phyloP scores from a whole-genome alignment of 2,329 filamentous ascomycete genomes.

The Botrytis pseudocinerea region DNA sequence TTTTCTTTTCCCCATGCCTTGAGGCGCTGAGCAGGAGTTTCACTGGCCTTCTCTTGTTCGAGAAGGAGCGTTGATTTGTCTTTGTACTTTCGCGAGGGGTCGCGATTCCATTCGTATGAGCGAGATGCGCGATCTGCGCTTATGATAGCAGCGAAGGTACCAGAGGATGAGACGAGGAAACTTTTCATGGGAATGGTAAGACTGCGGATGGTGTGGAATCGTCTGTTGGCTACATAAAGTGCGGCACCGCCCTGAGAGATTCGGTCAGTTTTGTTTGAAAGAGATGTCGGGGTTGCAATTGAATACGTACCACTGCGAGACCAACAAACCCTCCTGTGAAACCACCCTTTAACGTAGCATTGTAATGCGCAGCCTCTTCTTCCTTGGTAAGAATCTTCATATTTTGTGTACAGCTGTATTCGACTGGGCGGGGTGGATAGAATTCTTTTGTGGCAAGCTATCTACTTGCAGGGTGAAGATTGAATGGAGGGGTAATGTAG shows the following conservation, averaged over 20 bases:
- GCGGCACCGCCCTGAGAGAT: constrained; percentile 48
- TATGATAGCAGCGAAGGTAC: constrained; percentile 86
- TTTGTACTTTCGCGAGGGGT: constrained; percentile 41
- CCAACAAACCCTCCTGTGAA: constrained; percentile 70
- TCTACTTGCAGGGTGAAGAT: background rate
- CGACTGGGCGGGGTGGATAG: background rate
- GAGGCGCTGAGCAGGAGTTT: constrained; percentile 59
- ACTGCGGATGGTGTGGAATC: constrained; percentile 75
- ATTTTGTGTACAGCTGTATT: constrained; percentile 8
- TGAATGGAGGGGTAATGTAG: background rate
- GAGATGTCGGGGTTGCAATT: background rate
- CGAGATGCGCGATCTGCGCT: constrained; percentile 76
- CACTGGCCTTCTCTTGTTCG: constrained; percentile 33
- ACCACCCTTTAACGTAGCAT: constrained; percentile 77
- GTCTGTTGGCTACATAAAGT: constrained; percentile 62
- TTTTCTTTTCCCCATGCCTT: constrained; percentile 71
- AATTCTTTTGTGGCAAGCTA: background rate
- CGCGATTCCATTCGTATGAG: constrained; percentile 61
- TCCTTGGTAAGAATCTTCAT: constrained; percentile 98
- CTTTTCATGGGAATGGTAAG: constrained; percentile 88
- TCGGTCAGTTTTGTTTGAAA: constrained; percentile 19
- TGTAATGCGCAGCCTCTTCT: constrained; percentile 86
- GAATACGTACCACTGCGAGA: constrained; percentile 62
- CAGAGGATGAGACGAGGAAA: constrained; percentile 81
- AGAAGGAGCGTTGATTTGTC: constrained; percentile 35